Evolutionary conservation across 2,329 filamentous ascomycete genomes (phyloP), one percentile per base, ranked within the genome.

Genomic region (Monosporascus cannonballus): DNA sequence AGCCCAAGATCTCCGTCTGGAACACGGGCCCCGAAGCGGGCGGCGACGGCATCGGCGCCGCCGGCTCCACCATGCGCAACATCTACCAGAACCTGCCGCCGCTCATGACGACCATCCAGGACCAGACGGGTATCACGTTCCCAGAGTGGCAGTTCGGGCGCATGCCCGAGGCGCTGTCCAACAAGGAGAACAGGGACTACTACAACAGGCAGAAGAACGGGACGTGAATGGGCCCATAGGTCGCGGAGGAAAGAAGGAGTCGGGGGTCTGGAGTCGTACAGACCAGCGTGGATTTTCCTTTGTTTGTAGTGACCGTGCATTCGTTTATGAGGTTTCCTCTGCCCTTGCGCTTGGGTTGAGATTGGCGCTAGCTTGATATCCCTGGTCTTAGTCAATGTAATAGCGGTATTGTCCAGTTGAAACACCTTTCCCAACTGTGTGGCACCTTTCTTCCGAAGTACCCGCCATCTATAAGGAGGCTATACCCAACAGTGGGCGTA

Each of bases 1-100:
- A 91, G 68, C 90, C 90, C 59, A 95, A 95, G 85, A 94, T 95
- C 73, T 91, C 85, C 56, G 84, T 93, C 25, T 96, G 90, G 90
- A 94, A 90, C 67, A 95, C 90, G 8, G 88, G 88, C 44, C 68
- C 72, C 48, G 73, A 78, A 49, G 65, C 67, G 14, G 56, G 54
- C 20, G 73, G 70, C n/a, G 73, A 69, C 25, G 69, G 69, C 41
- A 67, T 70, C 42, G 73, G 80, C 51, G 85, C 89, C 54, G 69
- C 77, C 8, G 73, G 78, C 24, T 81, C 80, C 1, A 79, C 86
- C 4, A 86, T 94, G 71, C 78, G 89, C 59, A 92, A 93, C 61
- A 79, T 95, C 38, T 92, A 94, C 73, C 90, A 94, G 76, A 87
- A 85, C 67, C 74, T 95, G 56, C 90, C 90, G 37, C 90, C 90